Evolutionary conservation across 805 yeast species (phyloP), one percentile per base, ranked within the genome.

Genomic region (Ogataea kodamae): DNA sequence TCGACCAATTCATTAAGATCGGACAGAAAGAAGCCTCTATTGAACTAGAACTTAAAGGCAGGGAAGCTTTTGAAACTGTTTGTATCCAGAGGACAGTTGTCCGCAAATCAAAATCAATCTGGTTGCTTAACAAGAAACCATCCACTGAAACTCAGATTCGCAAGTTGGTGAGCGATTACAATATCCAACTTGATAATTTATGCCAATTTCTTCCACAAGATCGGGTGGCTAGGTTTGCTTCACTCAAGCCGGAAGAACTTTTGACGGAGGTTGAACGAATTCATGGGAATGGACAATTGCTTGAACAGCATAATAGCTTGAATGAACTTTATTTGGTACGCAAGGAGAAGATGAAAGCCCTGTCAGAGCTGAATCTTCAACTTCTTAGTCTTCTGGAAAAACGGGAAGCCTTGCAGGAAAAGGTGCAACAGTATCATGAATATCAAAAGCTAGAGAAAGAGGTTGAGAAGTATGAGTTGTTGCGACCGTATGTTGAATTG

Each of bases 171-270:
- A 54, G 59, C 13, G 51, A 52, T 2, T 69, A 77, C 42, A 83
- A 83, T 51, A 82, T 92, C 39, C 97, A 92, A 52, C 67, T 92
- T 37, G 94, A 87, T 54, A 92, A 90, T 54, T 66, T 90, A 30
- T 89, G 97, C 52, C 97, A 90, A 54, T 92, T 92, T 52, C 64
- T 92, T 35, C 96, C 98, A 0, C 99, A 92, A 55, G 97, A 90
- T 49, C 70, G 94, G 40, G 97, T 92, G 5, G 90, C 95, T 2
- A 87, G 85, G 45, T 92, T 92, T 65, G 95, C 97, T 0, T 74
- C 81, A 3, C 62, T 86, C 45, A 72, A 83, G 18, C 84, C 94
- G 1, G 88, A 83, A 42, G 76, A 77, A 40, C 62, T 90, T 6
- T 65, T 92, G 9, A 50, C 66, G 16, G 95, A 86, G 49, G 85